phyloP scores from a whole-genome alignment of 305 asterid genomes.

The Solanum hybrid region DNA sequence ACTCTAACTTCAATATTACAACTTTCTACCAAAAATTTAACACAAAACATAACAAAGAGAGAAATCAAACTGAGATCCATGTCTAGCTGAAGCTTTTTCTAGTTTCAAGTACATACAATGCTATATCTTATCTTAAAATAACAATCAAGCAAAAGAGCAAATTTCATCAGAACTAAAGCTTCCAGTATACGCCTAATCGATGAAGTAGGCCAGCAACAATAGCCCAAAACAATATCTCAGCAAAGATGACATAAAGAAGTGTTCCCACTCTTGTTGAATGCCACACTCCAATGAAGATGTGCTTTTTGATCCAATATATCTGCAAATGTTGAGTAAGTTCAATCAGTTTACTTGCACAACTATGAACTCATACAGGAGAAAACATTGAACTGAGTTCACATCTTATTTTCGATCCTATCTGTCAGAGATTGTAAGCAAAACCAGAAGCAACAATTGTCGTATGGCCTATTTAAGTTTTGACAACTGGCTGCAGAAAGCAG shows the following conservation, averaged over 20 bases:
- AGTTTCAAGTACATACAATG: background rate
- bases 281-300: constrained; percentile 57
- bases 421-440: background rate
- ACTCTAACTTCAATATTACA: background rate
- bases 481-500: background rate
- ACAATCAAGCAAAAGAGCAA: background rate
- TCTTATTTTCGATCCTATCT: background rate
- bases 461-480: background rate
- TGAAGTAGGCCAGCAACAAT: constrained; percentile 51
- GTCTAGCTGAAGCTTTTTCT: background rate
- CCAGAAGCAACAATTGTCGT: background rate
- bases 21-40: background rate
- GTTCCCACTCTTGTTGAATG: constrained; percentile 56
- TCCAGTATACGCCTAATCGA: constrained; percentile 53
- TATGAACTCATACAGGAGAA: background rate
- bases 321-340: constrained; percentile 17
- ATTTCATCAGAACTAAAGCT: constrained; percentile 28
- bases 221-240: constrained; percentile 62
- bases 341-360: background rate
- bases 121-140: background rate
- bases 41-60: background rate
- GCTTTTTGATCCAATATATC: constrained; percentile 69
- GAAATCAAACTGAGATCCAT: background rate
- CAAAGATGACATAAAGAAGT: constrained; percentile 62
- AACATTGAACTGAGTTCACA: background rate